A percentile compares a stretch with the other conserved stretches of the same genome.
Evolutionary conservation across 179 eudicot species (phyloP).

Genomic region (Silene noctiflora): DNA sequence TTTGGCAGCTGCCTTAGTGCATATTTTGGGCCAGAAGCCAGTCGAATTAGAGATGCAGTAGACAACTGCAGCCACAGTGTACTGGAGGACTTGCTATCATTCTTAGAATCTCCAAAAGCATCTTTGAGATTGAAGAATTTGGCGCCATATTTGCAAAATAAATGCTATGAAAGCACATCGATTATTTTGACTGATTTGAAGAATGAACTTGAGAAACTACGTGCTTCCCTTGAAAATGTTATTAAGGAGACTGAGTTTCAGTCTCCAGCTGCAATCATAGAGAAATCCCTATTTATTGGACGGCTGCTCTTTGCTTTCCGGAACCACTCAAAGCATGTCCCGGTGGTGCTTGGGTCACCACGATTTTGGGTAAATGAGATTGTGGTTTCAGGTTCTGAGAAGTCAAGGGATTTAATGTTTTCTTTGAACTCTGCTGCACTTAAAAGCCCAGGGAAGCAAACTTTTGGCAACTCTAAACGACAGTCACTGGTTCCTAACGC

Average conservation of each 20-base stretch:
- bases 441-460: constrained; percentile 50
- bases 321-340: constrained; percentile 77
- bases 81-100: constrained; percentile 71
- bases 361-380: constrained; percentile 66
- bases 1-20: constrained; percentile 71
- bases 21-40: constrained; percentile 77
- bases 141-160: constrained; percentile 68
- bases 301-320: constrained; percentile 84
- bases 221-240: constrained; percentile 43
- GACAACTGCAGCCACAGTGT: constrained; percentile 70
- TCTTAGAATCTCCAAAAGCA: constrained; percentile 94
- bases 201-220: constrained; percentile 59
- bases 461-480: constrained; percentile 47
- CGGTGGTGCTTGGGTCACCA: constrained; percentile 83
- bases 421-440: constrained; percentile 42
- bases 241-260: constrained; percentile 29
- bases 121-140: constrained; percentile 64
- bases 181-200: constrained; percentile 60
- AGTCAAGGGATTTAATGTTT: constrained; percentile 47
- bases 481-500: constrained; percentile 67
- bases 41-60: constrained; percentile 81
- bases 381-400: constrained; percentile 37
- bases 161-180: constrained; percentile 63
- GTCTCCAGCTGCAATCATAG: constrained; percentile 53
- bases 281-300: constrained; percentile 81